Percentiles rank a stretch among this genome's conserved stretches.
These are phyloP conservation scores for Hordeum pubiflorum DNA, from an alignment of 202 grass and related monocot species.

Conservation along the genomic window DNA sequence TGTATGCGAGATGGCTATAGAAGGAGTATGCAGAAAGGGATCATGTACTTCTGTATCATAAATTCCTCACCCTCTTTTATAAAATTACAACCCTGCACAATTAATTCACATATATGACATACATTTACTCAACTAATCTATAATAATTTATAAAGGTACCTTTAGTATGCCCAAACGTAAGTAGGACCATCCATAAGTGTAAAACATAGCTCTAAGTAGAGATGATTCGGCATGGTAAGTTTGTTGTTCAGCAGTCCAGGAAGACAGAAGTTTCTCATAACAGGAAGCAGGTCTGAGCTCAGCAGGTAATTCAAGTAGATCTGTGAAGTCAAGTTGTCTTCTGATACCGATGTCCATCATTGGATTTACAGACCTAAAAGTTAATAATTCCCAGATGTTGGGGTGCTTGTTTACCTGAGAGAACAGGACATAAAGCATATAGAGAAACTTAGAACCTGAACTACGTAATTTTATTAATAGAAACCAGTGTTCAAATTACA, in stretches of 20 bases:
- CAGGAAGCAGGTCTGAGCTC: slow-evolving; percentile 65
- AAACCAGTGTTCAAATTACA: not conserved
- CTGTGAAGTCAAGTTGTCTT: slow-evolving; percentile 79
- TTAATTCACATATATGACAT: not conserved
- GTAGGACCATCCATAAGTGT: slow-evolving; percentile 81
- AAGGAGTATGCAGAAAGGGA: not conserved
- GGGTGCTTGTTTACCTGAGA: slow-evolving; percentile 36
- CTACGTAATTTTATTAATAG: not conserved
- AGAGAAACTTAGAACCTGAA: slow-evolving; percentile 10
- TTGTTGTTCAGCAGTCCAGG: slow-evolving; percentile 63
- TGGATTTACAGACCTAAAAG: slow-evolving; percentile 73
- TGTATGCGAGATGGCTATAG: not conserved
- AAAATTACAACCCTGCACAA: not conserved
- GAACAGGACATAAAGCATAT: slow-evolving; percentile 16
- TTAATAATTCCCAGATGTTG: slow-evolving; percentile 49
- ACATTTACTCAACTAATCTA: not conserved
- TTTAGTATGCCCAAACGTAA: slow-evolving; percentile 75
- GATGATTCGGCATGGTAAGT: slow-evolving; percentile 46
- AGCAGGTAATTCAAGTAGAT: slow-evolving; percentile 69
- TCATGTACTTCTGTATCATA: not conserved
- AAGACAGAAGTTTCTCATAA: slow-evolving; percentile 58
- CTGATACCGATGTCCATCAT: slow-evolving; percentile 75
- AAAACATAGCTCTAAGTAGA: slow-evolving; percentile 65
- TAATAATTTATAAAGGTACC: slow-evolving; percentile 35
- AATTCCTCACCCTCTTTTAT: not conserved